These are phyloP conservation scores for Ceratorhiza oryzae-sativae DNA, from an alignment of 1,284 basidiomycete genomes.

Conservation along the genomic window DNA sequence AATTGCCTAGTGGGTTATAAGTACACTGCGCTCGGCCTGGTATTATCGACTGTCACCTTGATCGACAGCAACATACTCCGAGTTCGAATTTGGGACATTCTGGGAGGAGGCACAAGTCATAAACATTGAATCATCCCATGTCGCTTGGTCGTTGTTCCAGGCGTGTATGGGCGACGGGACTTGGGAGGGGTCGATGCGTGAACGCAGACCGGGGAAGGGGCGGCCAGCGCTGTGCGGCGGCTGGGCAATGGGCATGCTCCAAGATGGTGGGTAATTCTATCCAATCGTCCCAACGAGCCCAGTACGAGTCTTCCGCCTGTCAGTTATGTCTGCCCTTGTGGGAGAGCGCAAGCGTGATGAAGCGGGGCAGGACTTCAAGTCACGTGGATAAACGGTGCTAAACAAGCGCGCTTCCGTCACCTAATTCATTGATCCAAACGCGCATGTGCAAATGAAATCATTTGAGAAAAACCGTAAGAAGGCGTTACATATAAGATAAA, in stretches of 20 bases:
- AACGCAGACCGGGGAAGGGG: slow-evolving; percentile 66
- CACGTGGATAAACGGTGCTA: neutral
- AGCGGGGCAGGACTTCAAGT: neutral
- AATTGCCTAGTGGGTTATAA: slow-evolving; percentile 60
- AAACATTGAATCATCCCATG: slow-evolving; percentile 67
- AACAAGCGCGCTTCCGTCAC: too few species aligned
- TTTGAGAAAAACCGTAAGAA: too few species aligned
- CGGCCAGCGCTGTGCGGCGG: slow-evolving; percentile 54
- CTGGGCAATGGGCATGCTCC: slow-evolving; percentile 45
- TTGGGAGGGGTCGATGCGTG: slow-evolving; percentile 88
- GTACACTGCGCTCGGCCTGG: neutral
- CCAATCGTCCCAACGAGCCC: neutral
- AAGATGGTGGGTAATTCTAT: neutral
- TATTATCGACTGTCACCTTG: slow-evolving; percentile 67
- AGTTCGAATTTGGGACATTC: slow-evolving; percentile 83
- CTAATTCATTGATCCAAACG: too few species aligned
- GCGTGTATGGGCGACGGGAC: slow-evolving; percentile 90
- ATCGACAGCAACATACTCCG: slow-evolving; percentile 89
- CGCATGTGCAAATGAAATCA: too few species aligned
- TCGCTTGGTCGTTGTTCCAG: slow-evolving; percentile 82
- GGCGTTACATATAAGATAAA: too few species aligned
- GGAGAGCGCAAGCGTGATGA: slow-evolving; percentile 3
- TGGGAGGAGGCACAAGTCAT: slow-evolving; percentile 76
- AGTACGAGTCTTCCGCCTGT: neutral
- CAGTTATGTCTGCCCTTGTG: neutral